These are phyloP conservation scores for Coemansia sp. DNA, from an alignment of 192 early-diverging fungal genomes.

Conservation along the genomic window DNA sequence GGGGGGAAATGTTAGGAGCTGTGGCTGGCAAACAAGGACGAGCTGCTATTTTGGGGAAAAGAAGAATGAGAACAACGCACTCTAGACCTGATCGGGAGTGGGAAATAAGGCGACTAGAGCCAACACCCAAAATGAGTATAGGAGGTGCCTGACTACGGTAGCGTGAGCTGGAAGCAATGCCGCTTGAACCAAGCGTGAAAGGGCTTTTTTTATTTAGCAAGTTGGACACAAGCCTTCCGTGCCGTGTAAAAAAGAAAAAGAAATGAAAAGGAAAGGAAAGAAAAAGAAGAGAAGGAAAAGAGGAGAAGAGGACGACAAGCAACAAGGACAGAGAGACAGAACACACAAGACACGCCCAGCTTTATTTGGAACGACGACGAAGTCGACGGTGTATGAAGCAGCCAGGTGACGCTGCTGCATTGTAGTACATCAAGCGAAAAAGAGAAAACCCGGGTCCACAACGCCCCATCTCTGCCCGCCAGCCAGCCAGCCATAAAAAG, in stretches of 20 bases:
- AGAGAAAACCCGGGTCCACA: neutral
- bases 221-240: neutral
- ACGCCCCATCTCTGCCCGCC: neutral
- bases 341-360: neutral
- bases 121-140: too few species aligned
- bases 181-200: neutral
- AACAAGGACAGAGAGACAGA: slow-evolving; percentile 3
- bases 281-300: neutral
- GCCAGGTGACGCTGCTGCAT: slow-evolving; percentile 16
- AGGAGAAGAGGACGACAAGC: neutral
- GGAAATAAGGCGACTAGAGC: neutral
- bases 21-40: neutral
- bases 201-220: neutral
- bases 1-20: neutral
- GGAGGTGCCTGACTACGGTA: too few species aligned
- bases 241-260: neutral
- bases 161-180: too few species aligned
- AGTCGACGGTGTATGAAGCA: slow-evolving; percentile 17
- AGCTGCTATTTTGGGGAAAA: neutral
- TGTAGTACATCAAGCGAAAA: neutral
- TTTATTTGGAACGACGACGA: slow-evolving; percentile 11
- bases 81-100: neutral
- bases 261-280: slow-evolving; percentile 9
- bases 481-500: neutral
- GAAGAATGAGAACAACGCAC: neutral